Percentiles rank a stretch among this genome's conserved stretches.
These are phyloP conservation scores for Nyssa sinensis DNA, from an alignment of 148 eudicot species.

Conservation along the genomic window DNA sequence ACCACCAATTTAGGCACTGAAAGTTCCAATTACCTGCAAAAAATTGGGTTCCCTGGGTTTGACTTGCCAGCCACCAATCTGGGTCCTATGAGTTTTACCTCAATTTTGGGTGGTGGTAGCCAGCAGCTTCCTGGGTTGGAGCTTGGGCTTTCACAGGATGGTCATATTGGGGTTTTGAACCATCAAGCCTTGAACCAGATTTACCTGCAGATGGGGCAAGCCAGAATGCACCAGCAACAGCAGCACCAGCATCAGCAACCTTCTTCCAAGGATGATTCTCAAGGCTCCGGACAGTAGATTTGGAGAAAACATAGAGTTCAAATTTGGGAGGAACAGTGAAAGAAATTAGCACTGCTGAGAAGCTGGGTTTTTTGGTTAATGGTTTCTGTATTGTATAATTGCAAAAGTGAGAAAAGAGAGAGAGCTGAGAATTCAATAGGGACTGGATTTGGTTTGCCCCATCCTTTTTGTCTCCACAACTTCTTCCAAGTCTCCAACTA, in stretches of 20 bases:
- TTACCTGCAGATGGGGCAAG: constrained; percentile 66
- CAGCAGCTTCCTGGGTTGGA: constrained; percentile 70
- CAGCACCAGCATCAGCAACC: constrained; percentile 39
- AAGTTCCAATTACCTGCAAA: constrained; percentile 37
- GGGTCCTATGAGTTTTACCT: constrained; percentile 61
- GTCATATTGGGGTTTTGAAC: constrained; percentile 52
- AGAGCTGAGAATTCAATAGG: constrained; percentile 17
- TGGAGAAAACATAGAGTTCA: not conserved
- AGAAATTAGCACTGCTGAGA: not conserved
- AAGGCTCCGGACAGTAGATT: constrained; percentile 56
- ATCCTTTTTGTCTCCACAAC: constrained; percentile 7
- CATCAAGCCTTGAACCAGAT: constrained; percentile 51
- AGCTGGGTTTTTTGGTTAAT: constrained; percentile 11
- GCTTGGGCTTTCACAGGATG: constrained; percentile 73
- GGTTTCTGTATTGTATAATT: constrained; percentile 14
- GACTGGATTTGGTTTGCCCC: constrained; percentile 17
- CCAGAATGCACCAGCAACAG: constrained; percentile 42
- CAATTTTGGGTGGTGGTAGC: constrained; percentile 52
- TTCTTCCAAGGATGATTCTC: constrained; percentile 64
- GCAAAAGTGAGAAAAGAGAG: constrained; percentile 3
- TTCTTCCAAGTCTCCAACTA: constrained; percentile 19
- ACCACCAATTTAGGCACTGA: constrained; percentile 33
- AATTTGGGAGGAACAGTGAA: not conserved
- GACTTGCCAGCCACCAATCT: constrained; percentile 42
- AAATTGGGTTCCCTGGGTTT: constrained; percentile 58